Evolutionary conservation across 805 yeast genomes (phyloP), one percentile per base, ranked within the genome.

Genomic region (Yarrowia phangngaensis): DNA sequence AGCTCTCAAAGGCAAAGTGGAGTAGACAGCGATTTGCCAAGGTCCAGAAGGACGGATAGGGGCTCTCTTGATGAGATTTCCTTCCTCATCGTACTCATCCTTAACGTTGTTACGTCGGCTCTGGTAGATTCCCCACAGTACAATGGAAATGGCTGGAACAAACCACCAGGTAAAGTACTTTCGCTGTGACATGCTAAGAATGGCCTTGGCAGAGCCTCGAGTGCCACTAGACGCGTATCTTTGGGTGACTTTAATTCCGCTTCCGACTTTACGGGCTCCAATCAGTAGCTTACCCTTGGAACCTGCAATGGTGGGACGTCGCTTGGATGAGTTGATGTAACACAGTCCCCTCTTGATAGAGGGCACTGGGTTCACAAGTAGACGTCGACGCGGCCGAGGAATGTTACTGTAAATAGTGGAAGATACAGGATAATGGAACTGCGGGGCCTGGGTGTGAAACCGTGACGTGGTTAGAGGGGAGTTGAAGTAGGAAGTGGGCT

Each of bases 1-100:
- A 1, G 95, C 84, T 61, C 89, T 87, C 62, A 92, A 73, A 1
- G 99, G 99, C 36, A 92, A 70, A 2, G 96, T 81, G 3, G 88
- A 79, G 65, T 92, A 92, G 22, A 92, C 82, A 60, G 86, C 89
- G 51, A 90, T 76, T 31, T 83, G 80, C 97, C 97, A 89, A 7
- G 94, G 82, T 55, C 79, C 81, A 8, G 50, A 23, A 14, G 50
- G 50, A 3, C 40, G 30, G 4, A 45, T 26, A 11, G 50, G 47
- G 11, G 50, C 50, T 16, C 22, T 51, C 8, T 41, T 41, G 29
- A 41, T 22, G 13, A 41, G 28, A 17, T 41, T 41, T 2, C 48
- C 48, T 5, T 47, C 53, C 34, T 51, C 51, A 16, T 47, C 53
- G 14, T 50, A 52, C n/a, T 45, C 52, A 29, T 50, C 51, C 23